These are phyloP conservation scores for Leishmania aethiopica DNA, from an alignment of 208 protist genomes.

Conservation along the genomic window DNA sequence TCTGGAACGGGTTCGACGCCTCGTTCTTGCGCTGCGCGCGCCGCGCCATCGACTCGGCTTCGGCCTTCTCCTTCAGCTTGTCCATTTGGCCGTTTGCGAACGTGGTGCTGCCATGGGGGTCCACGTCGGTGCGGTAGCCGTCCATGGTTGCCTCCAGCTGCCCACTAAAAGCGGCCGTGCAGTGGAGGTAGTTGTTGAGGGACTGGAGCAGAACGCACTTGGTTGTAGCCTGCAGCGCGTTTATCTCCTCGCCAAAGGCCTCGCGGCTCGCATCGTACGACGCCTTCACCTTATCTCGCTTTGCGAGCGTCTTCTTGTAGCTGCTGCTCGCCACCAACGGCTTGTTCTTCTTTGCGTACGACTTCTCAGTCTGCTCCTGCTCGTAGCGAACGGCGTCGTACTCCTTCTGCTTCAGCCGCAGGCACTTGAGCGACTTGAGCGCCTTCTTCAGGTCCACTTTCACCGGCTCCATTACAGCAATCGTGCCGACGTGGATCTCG, in stretches of 20 bases:
- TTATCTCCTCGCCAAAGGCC: constrained; percentile 33
- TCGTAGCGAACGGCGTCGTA: constrained; percentile 60
- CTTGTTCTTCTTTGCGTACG: constrained; percentile 77
- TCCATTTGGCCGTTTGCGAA: constrained; percentile 29
- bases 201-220: constrained; percentile 31
- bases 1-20: background rate
- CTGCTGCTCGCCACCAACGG: constrained; percentile 41
- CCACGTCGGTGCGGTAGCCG: constrained; percentile 46
- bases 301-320: constrained; percentile 52
- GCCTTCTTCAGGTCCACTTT: constrained; percentile 43
- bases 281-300: constrained; percentile 48
- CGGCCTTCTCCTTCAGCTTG: constrained; percentile 35
- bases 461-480: constrained; percentile 29
- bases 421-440: constrained; percentile 37
- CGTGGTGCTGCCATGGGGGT: constrained; percentile 2
- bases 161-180: constrained; percentile 46
- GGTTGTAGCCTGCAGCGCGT: constrained; percentile 32
- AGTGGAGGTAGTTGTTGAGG: constrained; percentile 60
- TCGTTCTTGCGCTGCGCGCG: constrained; percentile 13
- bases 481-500: constrained; percentile 47
- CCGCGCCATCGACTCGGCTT: constrained; percentile 25
- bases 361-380: constrained; percentile 57
- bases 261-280: constrained; percentile 39
- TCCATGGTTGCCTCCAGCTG: constrained; percentile 57
- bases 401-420: constrained; percentile 44